Conservation (phyloP, 2,329 filamentous ascomycete genomes). For the Chaetomiaceae sp. region DNA sequence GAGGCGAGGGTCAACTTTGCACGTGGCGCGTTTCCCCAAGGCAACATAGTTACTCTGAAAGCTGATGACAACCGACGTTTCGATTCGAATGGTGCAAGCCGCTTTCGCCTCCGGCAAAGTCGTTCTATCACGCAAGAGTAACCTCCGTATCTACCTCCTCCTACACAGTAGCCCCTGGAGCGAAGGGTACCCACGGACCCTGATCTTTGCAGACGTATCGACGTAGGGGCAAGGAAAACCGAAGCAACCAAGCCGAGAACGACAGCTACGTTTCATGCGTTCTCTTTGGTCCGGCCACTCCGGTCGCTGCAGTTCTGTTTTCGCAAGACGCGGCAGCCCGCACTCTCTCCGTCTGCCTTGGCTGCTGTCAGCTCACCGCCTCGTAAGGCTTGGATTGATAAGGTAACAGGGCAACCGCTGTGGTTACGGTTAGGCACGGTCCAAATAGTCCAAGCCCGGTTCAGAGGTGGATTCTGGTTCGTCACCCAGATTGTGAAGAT, state of each 20-base stretch:
- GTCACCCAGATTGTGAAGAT: no score
- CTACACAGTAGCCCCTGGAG: no score
- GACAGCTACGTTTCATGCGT: not conserved
- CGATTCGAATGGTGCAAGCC: not conserved
- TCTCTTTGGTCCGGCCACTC: not conserved
- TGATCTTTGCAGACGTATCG: no score
- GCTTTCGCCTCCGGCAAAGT: slow-evolving; percentile 3
- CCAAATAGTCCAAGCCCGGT: not conserved
- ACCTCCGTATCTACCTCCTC: no score
- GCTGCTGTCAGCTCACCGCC: slow-evolving; percentile 9
- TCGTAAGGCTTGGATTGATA: not conserved
- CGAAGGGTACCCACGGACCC: no score
- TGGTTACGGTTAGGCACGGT: not conserved
- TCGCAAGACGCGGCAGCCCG: not conserved
- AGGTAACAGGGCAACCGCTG: not conserved
- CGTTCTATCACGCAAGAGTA: no score
- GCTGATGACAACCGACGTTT: not conserved
- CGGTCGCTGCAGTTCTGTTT: not conserved
- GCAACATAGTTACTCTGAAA: not conserved
- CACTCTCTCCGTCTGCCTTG: not conserved
- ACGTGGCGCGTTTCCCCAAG: not conserved
- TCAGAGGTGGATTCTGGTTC: no score
- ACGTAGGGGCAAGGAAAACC: no score
- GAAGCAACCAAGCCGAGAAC: no score
- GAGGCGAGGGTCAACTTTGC: not conserved